Evolutionary conservation across 176 grass and related monocot species (phyloP).

Genomic region (Oryza rufipogon): DNA sequence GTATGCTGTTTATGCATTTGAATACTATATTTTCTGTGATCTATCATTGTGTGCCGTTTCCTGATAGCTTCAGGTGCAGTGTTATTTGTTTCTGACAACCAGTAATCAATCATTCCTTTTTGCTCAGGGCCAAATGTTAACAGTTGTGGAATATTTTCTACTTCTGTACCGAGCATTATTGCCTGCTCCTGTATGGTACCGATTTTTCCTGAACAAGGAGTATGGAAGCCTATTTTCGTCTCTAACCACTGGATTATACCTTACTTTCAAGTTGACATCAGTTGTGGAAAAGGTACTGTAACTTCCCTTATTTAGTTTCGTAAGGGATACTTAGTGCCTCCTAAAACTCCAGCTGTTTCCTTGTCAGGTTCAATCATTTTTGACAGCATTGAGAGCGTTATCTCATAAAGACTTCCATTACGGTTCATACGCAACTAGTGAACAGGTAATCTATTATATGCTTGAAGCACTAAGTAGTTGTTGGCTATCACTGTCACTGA

Average conservation of each 20-base stretch:
- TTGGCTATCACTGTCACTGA: background rate
- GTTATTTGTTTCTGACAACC: slow-evolving; percentile 6
- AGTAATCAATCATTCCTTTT: slow-evolving; percentile 6
- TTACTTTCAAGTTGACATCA: slow-evolving; percentile 99
- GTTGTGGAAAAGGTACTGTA: slow-evolving; percentile 89
- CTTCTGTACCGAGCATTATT: slow-evolving; percentile 93
- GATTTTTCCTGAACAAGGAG: slow-evolving; percentile 99
- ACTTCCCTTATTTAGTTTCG: slow-evolving; percentile 11
- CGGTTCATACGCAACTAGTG: slow-evolving; percentile 83
- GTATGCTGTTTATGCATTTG: slow-evolving; percentile 38
- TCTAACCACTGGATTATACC: slow-evolving; percentile 93
- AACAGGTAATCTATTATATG: slow-evolving; percentile 68
- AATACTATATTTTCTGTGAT: slow-evolving; percentile 16
- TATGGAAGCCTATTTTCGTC: slow-evolving; percentile 99
- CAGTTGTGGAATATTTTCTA: slow-evolving; percentile 94
- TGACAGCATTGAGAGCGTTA: slow-evolving; percentile 83
- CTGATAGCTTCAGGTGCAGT: slow-evolving; percentile 6
- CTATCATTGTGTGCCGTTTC: slow-evolving; percentile 19
- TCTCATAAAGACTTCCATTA: slow-evolving; percentile 91
- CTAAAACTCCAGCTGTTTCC: slow-evolving; percentile 21
- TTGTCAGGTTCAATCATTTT: slow-evolving; percentile 93
- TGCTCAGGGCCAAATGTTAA: slow-evolving; percentile 90
- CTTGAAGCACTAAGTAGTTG: background rate
- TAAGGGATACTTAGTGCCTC: background rate
- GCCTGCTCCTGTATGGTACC: slow-evolving; percentile 95